Conservation (phyloP, 2,329 filamentous ascomycete genomes). For the Cladophialophora chaetospira region DNA sequence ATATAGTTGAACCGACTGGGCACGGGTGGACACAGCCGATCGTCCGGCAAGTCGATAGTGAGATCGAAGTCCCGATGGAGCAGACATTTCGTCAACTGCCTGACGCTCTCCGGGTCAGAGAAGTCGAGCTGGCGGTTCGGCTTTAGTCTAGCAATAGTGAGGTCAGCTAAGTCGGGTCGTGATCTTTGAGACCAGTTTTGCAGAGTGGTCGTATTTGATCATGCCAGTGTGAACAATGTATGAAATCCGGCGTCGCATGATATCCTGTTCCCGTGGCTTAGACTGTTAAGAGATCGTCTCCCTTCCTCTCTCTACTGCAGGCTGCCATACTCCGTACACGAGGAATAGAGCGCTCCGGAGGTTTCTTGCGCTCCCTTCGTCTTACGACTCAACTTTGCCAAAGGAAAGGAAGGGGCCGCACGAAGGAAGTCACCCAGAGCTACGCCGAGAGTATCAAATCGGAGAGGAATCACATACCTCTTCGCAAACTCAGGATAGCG, state of each 20-base stretch:
- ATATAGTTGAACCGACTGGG: slow-evolving; percentile 72
- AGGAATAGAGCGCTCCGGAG: too few species aligned
- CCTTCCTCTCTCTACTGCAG: too few species aligned
- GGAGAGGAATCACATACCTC: slow-evolving; percentile 41
- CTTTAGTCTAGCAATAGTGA: slow-evolving; percentile 46
- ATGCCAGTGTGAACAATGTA: too few species aligned
- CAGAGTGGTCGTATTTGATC: too few species aligned
- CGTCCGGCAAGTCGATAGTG: slow-evolving; percentile 67
- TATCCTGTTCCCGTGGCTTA: too few species aligned
- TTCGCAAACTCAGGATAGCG: slow-evolving; percentile 62
- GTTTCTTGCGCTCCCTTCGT: too few species aligned
- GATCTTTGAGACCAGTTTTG: neutral
- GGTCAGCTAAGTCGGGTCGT: neutral
- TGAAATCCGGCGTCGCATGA: too few species aligned
- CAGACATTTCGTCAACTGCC: slow-evolving; percentile 76
- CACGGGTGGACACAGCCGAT: slow-evolving; percentile 85
- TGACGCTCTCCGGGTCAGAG: slow-evolving; percentile 71
- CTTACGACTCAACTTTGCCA: too few species aligned
- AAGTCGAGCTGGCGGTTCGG: slow-evolving; percentile 72
- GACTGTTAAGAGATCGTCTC: too few species aligned
- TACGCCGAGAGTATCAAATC: slow-evolving; percentile 28
- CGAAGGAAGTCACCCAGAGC: neutral
- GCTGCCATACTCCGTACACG: too few species aligned
- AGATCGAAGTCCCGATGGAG: slow-evolving; percentile 75
- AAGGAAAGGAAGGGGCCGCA: neutral